Conservation (phyloP, 169 alveolate genomes). For the Eimeria brunetti region DNA sequence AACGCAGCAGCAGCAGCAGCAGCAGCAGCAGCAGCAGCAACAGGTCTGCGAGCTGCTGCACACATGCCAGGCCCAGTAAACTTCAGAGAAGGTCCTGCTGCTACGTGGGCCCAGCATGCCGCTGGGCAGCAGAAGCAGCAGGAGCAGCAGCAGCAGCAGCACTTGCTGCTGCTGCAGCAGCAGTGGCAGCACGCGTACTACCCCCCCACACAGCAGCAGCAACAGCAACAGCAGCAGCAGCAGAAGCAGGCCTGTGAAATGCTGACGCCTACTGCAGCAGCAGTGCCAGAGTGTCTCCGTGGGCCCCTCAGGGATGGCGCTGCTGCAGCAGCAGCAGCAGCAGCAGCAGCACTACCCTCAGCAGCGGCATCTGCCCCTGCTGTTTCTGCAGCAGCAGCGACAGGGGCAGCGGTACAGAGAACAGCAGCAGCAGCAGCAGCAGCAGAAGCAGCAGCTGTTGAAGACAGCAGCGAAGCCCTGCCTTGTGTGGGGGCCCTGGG, state of each 20-base stretch:
- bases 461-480: not conserved
- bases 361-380: not conserved
- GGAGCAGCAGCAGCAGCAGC: constrained; percentile 32
- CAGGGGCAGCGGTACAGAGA: not conserved
- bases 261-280: constrained; percentile 17
- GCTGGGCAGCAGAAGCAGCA: too few relatives aligned
- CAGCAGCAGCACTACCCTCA: not conserved
- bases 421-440: constrained; percentile 42
- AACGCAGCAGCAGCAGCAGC: constrained; percentile 45
- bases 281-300: constrained; percentile 1
- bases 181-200: constrained; percentile 16
- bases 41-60: constrained; percentile 10
- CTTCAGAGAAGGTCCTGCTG: not conserved
- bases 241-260: constrained; percentile 8
- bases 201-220: constrained; percentile 10
- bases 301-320: not conserved
- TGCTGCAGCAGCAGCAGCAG: constrained; percentile 18
- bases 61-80: not conserved
- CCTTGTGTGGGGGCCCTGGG: constrained; percentile 14
- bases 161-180: constrained; percentile 6
- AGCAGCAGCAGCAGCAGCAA: constrained; percentile 50
- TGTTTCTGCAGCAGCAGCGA: not conserved
- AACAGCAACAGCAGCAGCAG: constrained; percentile 42
- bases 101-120: not conserved
- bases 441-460: not conserved